Evolutionary conservation across 108 stramenopile genomes (phyloP).

Genomic region (Nitzschia sp.): DNA sequence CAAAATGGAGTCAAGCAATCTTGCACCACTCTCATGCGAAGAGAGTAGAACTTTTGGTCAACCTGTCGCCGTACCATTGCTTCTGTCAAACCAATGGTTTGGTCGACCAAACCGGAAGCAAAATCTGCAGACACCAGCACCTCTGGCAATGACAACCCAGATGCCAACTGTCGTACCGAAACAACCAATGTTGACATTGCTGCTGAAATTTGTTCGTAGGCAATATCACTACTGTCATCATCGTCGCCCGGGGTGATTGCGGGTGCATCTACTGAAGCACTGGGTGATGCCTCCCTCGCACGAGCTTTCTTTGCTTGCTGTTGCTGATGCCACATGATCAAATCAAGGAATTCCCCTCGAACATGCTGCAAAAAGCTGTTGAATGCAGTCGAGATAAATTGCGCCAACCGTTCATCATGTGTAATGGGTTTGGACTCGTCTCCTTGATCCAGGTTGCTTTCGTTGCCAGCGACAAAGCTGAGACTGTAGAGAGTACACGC

Average conservation of each 20-base stretch:
- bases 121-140: conserved; percentile 59
- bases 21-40: conserved; percentile 54
- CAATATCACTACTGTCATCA: conserved; percentile 47
- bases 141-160: conserved; percentile 68
- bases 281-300: conserved; percentile 10
- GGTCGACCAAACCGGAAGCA: conserved; percentile 69
- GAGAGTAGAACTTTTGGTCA: conserved; percentile 57
- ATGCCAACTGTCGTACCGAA: conserved; percentile 72
- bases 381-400: conserved; percentile 65
- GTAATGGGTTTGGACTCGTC: not conserved
- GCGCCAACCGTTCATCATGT: conserved; percentile 34
- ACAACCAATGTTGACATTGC: conserved; percentile 57
- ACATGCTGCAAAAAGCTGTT: conserved; percentile 65
- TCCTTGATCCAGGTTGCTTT: conserved; percentile 1
- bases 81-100: conserved; percentile 65
- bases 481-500: conserved; percentile 67
- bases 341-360: conserved; percentile 47
- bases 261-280: not conserved
- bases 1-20: conserved; percentile 75
- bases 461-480: conserved; percentile 38
- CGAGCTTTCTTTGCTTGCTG: conserved; percentile 22
- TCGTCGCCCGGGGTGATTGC: conserved; percentile 36
- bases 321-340: conserved; percentile 18
- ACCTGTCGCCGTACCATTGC: conserved; percentile 70
- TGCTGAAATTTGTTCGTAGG: conserved; percentile 55